Base-by-base conservation (phyloP, 192 early-diverging fungal species). In the Helicostylum pulchrum region DNA sequence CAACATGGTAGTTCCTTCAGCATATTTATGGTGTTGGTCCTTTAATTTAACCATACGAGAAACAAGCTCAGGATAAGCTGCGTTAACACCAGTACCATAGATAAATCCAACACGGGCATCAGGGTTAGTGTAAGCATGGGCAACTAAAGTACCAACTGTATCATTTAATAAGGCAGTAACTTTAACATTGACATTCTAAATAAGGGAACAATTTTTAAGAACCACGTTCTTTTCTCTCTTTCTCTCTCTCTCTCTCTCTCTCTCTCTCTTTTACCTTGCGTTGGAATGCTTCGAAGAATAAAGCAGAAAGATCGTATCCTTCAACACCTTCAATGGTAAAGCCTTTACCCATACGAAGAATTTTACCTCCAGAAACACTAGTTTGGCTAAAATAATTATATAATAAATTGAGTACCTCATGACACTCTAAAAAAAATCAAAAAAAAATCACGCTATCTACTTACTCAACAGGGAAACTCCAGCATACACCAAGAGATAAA, bases 121-220 rank as follows among this genome's bases (percentile, higher is more conserved):
- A n/a, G 88, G 89, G 48, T 93, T 83, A 23, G 65, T 75, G 78
- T 97, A 97, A 42, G 94, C 94, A 67, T 94, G 84, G 9, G 93
- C 87, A 32, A 96, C 79, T 44, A 97, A 80, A 31, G 94, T 92
- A 20, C 94, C 93, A 11, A 97, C 94, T 6, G 94, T 95, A 74
- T 98, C 96, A 81, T 97, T 98, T 62, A 97, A 88, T 48, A 98
- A 85, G 48, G 95, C 96, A 42, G 87, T 83, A 20, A 97, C 88
- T 46, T 79, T 72, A 39, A 92, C 85, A 34, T 90, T 88, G 62
- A 94, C 49, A 7, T 80, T 73, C 74, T 83, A 64, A 56, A 87
- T 36, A 57, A 57, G 30, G 6, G 14, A 23, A 15, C 1, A 4
- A 19, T 26, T n/a, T 1, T n/a, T n/a, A n/a, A n/a, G n/a, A n/a